A percentile compares a stretch with the other conserved stretches of the same genome.
These are phyloP conservation scores for Carallia pectinifolia DNA, from an alignment of 345 rosid species.

Conservation along the genomic window DNA sequence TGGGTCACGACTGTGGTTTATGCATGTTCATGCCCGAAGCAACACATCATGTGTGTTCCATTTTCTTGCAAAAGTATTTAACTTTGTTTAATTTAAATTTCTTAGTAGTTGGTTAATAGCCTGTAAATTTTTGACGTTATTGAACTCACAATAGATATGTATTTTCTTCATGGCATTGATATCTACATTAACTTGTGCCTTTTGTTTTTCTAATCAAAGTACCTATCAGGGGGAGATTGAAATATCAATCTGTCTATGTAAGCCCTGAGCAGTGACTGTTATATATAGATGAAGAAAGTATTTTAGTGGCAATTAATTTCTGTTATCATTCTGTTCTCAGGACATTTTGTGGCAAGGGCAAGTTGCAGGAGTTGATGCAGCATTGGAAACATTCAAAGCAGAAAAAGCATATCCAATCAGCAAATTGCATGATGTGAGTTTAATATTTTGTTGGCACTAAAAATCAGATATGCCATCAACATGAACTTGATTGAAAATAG, in stretches of 20 bases:
- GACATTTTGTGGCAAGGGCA: conserved; percentile 90
- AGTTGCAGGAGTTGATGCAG: conserved; percentile 86
- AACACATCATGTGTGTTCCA: conserved; percentile 56
- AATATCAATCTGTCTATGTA: conserved; percentile 4
- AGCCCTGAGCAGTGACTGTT: background rate
- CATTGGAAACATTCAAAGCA: conserved; percentile 74
- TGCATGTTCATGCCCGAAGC: conserved; percentile 99
- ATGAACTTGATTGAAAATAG: background rate
- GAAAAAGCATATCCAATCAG: conserved; percentile 80
- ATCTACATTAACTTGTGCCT: background rate
- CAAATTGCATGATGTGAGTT: conserved; percentile 59
- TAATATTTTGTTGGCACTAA: conserved; percentile 13
- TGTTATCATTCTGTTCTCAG: conserved; percentile 36
- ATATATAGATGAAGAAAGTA: background rate
- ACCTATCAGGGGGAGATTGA: conserved; percentile 3
- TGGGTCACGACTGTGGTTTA: conserved; percentile 69
- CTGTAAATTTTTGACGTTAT: background rate
- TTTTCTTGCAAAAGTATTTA: conserved; percentile 3
- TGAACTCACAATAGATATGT: too few relatives aligned
- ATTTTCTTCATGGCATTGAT: background rate
- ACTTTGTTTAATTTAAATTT: background rate
- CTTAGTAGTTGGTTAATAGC: background rate
- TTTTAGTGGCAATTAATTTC: conserved; percentile 1
- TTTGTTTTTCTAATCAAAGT: background rate
- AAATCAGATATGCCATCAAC: conserved; percentile 2